A percentile compares a stretch with the other conserved stretches of the same genome.
These are phyloP conservation scores for Porphyrellus sp. DNA, from an alignment of 1,284 basidiomycete genomes.

Conservation along the genomic window DNA sequence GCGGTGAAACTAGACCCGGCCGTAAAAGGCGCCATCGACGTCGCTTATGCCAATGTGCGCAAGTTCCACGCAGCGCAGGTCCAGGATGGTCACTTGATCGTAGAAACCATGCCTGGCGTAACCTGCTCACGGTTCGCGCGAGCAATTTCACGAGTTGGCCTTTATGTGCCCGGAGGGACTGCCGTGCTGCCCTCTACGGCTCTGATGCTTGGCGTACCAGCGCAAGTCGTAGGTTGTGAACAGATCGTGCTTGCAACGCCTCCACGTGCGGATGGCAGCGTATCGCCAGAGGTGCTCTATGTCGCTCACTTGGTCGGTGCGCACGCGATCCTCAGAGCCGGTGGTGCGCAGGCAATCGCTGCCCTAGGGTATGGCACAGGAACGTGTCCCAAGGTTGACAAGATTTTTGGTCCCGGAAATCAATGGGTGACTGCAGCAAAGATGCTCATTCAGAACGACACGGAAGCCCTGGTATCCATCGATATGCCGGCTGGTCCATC, in stretches of 20 bases:
- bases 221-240: constrained; percentile 94
- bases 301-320: constrained; percentile 88
- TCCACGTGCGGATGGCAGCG: constrained; percentile 84
- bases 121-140: constrained; percentile 92
- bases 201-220: constrained; percentile 96
- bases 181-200: constrained; percentile 96
- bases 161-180: constrained; percentile 98
- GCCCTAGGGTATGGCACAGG: constrained; percentile 96
- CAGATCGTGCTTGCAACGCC: constrained; percentile 95
- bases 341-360: constrained; percentile 96
- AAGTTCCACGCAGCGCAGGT: constrained; percentile 88
- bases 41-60: constrained; percentile 89
- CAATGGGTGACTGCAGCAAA: constrained; percentile 99
- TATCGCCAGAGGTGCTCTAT: constrained; percentile 95
- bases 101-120: constrained; percentile 98
- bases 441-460: constrained; percentile 98
- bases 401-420: constrained; percentile 98
- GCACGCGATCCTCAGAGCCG: constrained; percentile 86
- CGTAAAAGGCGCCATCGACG: constrained; percentile 84
- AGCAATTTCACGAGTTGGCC: constrained; percentile 90
- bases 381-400: constrained; percentile 98
- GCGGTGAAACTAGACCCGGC: constrained; percentile 55
- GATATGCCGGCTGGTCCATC: constrained; percentile 99
- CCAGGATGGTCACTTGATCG: constrained; percentile 67
- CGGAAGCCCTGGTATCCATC: constrained; percentile 94